These are phyloP conservation scores for Rhexocercosporidium sp. DNA, from an alignment of 2,329 filamentous ascomycete species.

Conservation along the genomic window DNA sequence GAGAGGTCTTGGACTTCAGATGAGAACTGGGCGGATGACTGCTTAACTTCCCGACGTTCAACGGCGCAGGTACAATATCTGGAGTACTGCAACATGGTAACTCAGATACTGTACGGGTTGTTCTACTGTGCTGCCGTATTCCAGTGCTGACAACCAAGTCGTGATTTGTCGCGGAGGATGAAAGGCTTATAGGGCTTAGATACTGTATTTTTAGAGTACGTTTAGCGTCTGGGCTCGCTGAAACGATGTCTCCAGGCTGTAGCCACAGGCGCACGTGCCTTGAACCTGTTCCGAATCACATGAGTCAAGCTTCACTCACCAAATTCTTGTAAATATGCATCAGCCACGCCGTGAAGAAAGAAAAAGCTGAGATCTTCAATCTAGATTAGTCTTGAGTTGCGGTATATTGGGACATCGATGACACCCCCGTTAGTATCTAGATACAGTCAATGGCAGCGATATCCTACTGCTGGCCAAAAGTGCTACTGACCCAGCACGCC, in stretches of 20 bases:
- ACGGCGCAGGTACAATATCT: not conserved
- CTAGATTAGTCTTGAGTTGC: too few species aligned
- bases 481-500: too few species aligned
- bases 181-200: not conserved
- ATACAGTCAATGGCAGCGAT: too few species aligned
- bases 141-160: not conserved
- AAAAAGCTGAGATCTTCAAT: too few species aligned
- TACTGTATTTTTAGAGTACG: not conserved
- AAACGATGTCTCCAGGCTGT: not conserved
- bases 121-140: not conserved
- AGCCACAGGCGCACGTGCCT: not conserved
- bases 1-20: conserved; percentile 12
- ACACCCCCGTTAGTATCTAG: too few species aligned
- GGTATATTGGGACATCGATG: too few species aligned
- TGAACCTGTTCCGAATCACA: not conserved
- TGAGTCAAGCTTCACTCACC: not conserved
- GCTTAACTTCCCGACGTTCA: not conserved
- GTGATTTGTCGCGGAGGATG: not conserved
- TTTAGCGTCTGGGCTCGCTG: not conserved
- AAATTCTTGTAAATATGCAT: not conserved
- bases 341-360: not conserved
- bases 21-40: not conserved
- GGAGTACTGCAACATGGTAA: not conserved
- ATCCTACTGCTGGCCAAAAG: too few species aligned
- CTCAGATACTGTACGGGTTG: not conserved